A percentile compares a stretch with the other conserved stretches of the same genome.
Conservation (phyloP, 352 stramenopile species). For the Phytophthora ramorum region DNA sequence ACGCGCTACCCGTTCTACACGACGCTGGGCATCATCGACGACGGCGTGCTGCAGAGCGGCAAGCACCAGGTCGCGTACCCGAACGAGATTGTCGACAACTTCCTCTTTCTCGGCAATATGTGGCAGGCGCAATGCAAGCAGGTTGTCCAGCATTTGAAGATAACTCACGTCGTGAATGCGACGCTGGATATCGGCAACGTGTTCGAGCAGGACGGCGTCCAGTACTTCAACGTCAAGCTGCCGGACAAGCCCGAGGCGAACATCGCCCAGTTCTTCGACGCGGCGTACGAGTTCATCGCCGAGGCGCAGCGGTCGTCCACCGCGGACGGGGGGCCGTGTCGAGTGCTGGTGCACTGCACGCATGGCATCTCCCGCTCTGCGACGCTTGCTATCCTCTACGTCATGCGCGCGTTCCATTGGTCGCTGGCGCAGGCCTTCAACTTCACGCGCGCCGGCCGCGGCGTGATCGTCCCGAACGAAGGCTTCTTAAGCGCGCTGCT, state of each 20-base stretch:
- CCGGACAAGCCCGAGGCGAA: conserved; percentile 49
- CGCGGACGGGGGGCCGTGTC: conserved; percentile 26
- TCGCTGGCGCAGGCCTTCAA: conserved; percentile 76
- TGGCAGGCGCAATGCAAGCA: conserved; percentile 68
- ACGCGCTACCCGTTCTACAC: conserved; percentile 78
- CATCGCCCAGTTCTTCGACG: conserved; percentile 56
- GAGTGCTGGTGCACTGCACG: conserved; percentile 77
- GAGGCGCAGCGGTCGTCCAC: conserved; percentile 26
- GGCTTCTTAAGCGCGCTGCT: conserved; percentile 62
- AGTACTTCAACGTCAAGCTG: conserved; percentile 75
- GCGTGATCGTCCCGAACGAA: conserved; percentile 68
- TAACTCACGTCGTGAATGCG: conserved; percentile 79
- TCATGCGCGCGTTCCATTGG: conserved; percentile 65
- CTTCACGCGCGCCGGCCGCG: conserved; percentile 48
- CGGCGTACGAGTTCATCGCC: conserved; percentile 56
- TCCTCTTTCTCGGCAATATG: conserved; percentile 80
- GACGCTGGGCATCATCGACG: conserved; percentile 24
- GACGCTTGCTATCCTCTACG: conserved; percentile 73
- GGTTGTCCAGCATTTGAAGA: conserved; percentile 63
- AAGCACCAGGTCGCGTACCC: conserved; percentile 62
- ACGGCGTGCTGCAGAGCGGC: conserved; percentile 38
- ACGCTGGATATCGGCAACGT: conserved; percentile 64
- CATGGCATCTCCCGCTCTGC: conserved; percentile 75
- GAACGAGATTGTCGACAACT: conserved; percentile 72
- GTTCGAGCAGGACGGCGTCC: conserved; percentile 51